phyloP scores from a whole-genome alignment of 371 early-diverging fungal species.

The Mortierella sp. region DNA sequence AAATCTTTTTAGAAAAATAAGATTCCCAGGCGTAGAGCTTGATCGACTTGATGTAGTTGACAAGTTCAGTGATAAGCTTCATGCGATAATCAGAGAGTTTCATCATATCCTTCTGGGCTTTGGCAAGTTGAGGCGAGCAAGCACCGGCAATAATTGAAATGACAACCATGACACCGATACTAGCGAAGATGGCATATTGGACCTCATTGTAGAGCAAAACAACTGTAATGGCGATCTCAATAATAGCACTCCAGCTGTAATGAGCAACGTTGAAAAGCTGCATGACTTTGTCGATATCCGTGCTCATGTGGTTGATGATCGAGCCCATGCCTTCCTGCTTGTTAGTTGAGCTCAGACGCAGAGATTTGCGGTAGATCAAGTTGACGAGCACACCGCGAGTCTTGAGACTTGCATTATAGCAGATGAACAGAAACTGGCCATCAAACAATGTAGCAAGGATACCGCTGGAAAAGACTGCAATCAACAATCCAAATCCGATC shows the following conservation, averaged over 20 bases:
- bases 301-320: constrained; percentile 91
- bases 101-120: constrained; percentile 41
- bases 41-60: constrained; percentile 57
- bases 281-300: constrained; percentile 82
- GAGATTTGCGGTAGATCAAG: constrained; percentile 87
- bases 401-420: constrained; percentile 26
- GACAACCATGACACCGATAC: constrained; percentile 18
- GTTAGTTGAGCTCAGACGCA: constrained; percentile 81
- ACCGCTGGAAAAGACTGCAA: constrained; percentile 33
- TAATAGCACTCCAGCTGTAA: constrained; percentile 80
- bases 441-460: constrained; percentile 30
- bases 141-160: constrained; percentile 5
- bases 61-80: constrained; percentile 57
- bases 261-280: constrained; percentile 61
- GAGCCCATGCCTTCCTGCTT: constrained; percentile 78
- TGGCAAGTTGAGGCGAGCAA: constrained; percentile 5
- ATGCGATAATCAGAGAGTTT: constrained; percentile 52
- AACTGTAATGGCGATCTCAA: constrained; percentile 84
- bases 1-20: constrained; percentile 60
- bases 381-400: constrained; percentile 82
- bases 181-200: constrained; percentile 44
- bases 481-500: constrained; percentile 67
- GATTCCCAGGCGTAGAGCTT: constrained; percentile 71
- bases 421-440: constrained; percentile 40
- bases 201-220: constrained; percentile 72